Base-by-base conservation (phyloP, 306 rosid genomes). In the Acmispon strigosus region DNA sequence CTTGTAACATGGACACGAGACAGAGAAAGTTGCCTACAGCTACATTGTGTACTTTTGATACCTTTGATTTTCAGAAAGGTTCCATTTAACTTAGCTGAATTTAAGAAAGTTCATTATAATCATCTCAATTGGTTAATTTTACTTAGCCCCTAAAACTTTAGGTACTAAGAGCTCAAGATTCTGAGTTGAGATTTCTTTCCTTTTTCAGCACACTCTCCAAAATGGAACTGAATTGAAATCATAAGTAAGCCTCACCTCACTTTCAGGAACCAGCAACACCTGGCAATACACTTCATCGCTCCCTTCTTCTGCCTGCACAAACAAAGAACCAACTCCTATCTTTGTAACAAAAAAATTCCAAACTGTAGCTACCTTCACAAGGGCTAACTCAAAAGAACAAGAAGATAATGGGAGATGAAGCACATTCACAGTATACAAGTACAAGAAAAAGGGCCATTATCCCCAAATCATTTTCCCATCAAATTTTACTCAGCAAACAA, bases 241-340 rank as follows among this genome's bases (percentile, higher is more conserved):
- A 55, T 14, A 57, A 70, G 58, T 1, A 44, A 76, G 47, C 10
- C 91, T 78, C 77, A 92, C 98, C 96, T 92, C 89, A 72, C 66
- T 87, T 81, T 89, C 96, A 62, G 96, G 96, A 81, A 82, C 74
- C 80, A 92, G 65, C 32, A 82, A 77, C 22, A 92, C 90, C 84
- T 78, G 98, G 27, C 92, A 94, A 57, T 74, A 88, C 8, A 92
- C 96, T 82, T 92, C 98, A 36, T 92, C 98, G 4, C 83, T 86
- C 29, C 96, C 90, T 70, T 81, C 89, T 87, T 89, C 98, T 1
- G 95, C 95, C 98, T 92, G 86, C 77, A 71, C 52, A 76, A 24
- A 45, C 51, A 29, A 48, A 19, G 7, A 34, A 53, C 63, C 32
- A 7, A 63, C n/a, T 22, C n/a, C n/a, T n/a, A 62, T 37, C 32